phyloP scores from a whole-genome alignment of 345 rosid species.

The Erucastrum elatum region DNA sequence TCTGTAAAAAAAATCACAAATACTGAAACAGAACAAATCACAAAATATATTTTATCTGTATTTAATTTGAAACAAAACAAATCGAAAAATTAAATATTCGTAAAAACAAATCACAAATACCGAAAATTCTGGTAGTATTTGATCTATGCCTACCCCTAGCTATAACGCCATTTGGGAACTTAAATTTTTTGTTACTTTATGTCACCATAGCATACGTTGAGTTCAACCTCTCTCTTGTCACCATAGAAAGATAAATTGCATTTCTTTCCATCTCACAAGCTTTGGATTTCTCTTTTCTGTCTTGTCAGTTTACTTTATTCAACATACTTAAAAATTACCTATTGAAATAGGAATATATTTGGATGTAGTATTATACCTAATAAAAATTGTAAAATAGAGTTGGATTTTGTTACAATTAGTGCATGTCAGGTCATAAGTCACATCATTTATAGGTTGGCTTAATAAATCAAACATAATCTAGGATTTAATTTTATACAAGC shows the following conservation, averaged over 20 bases:
- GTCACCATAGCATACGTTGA: too few species aligned
- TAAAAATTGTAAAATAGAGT: background rate
- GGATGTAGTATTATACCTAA: background rate
- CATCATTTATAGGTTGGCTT: constrained; percentile 27
- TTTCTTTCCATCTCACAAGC: background rate
- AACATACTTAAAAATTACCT: background rate
- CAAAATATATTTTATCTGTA: too few species aligned
- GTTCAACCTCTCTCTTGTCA: too few species aligned
- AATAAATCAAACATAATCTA: constrained; percentile 23
- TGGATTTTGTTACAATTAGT: constrained; percentile 8
- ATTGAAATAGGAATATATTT: background rate
- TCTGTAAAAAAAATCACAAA: too few species aligned
- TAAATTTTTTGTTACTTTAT: too few species aligned
- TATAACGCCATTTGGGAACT: too few species aligned
- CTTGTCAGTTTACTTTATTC: background rate
- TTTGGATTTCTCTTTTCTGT: background rate
- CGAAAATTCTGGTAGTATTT: too few species aligned
- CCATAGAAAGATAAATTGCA: background rate
- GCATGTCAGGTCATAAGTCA: constrained; percentile 34
- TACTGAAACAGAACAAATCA: too few species aligned
- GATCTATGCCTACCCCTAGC: too few species aligned
- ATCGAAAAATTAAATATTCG: too few species aligned
- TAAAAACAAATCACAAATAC: too few species aligned
- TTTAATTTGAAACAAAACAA: too few species aligned
- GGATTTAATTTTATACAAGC: constrained; percentile 9